Percentiles rank a stretch among this genome's conserved stretches.
Evolutionary conservation across 768 basidiomycete genomes (phyloP).

Genomic region (Kwoniella botswanensis): DNA sequence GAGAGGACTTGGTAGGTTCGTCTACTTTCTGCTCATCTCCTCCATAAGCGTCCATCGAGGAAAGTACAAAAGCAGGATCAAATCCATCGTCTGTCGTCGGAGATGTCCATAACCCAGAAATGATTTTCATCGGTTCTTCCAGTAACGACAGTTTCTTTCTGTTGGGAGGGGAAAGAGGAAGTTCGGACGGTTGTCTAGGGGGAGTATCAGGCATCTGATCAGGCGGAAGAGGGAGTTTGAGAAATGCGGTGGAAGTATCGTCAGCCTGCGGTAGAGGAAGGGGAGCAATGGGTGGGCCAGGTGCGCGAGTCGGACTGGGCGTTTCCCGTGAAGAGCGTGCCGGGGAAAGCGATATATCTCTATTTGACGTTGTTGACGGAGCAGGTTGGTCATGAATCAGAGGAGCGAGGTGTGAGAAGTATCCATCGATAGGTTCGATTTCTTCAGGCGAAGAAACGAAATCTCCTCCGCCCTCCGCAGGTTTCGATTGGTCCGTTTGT

Average conservation of each 20-base stretch:
- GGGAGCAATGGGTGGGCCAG: constrained; percentile 34
- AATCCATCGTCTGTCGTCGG: constrained; percentile 28
- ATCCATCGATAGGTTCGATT: constrained; percentile 14
- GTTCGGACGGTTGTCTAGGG: neutral
- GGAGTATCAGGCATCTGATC: constrained; percentile 46
- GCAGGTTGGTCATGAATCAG: neutral
- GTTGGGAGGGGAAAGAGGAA: constrained; percentile 10
- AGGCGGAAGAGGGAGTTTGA: constrained; percentile 38
- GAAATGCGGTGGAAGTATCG: constrained; percentile 12
- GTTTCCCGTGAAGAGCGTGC: neutral
- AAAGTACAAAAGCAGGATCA: constrained; percentile 34
- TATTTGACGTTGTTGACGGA: neutral
- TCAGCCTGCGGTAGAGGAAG: constrained; percentile 27
- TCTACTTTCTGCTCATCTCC: constrained; percentile 8
- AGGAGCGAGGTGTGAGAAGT: constrained; percentile 19
- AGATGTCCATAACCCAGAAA: constrained; percentile 34
- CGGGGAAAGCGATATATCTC: neutral
- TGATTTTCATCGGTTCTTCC: constrained; percentile 35
- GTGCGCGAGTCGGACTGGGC: constrained; percentile 5
- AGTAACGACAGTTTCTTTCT: constrained; percentile 28
- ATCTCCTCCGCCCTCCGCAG: too few relatives aligned
- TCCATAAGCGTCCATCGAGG: constrained; percentile 34
- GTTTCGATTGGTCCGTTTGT: neutral
- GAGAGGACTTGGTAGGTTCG: neutral
- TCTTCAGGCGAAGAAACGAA: constrained; percentile 15